Evolutionary conservation across 257 asterid genomes (phyloP).

Genomic region (Voacanga thouarsii): DNA sequence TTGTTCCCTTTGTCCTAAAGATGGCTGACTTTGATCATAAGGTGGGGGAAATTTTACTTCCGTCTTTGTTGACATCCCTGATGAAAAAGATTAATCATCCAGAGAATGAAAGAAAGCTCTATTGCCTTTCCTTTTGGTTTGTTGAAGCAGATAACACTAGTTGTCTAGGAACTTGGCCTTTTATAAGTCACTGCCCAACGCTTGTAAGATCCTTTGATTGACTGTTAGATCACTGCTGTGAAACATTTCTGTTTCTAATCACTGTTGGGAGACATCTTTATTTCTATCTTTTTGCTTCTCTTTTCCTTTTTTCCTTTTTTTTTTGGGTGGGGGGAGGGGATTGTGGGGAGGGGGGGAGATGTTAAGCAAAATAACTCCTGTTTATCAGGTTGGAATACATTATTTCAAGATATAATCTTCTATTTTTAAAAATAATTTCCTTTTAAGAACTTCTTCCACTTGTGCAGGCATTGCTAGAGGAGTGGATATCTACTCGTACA

Average conservation of each 20-base stretch:
- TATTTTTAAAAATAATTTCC: not conserved
- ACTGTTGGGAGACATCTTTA: not conserved
- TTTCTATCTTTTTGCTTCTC: not conserved
- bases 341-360: not conserved
- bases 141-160: not conserved
- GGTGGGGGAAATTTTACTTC: conserved; percentile 42
- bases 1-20: conserved; percentile 79
- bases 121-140: conserved; percentile 3
- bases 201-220: not conserved
- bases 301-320: not conserved
- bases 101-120: not conserved
- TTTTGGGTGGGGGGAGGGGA: not conserved
- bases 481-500: conserved; percentile 75
- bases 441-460: conserved; percentile 17
- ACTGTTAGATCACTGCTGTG: too few relatives aligned
- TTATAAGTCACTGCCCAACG: not conserved
- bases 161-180: not conserved
- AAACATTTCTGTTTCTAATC: not conserved
- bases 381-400: not conserved
- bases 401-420: not conserved
- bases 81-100: not conserved
- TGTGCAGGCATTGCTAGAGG: conserved; percentile 90
- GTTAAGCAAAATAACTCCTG: not conserved
- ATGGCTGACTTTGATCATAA: conserved; percentile 97
- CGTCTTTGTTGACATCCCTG: not conserved